A percentile compares a stretch with the other conserved stretches of the same genome.
phyloP scores from a whole-genome alignment of 345 rosid genomes.

The Atalantia buxifolia region DNA sequence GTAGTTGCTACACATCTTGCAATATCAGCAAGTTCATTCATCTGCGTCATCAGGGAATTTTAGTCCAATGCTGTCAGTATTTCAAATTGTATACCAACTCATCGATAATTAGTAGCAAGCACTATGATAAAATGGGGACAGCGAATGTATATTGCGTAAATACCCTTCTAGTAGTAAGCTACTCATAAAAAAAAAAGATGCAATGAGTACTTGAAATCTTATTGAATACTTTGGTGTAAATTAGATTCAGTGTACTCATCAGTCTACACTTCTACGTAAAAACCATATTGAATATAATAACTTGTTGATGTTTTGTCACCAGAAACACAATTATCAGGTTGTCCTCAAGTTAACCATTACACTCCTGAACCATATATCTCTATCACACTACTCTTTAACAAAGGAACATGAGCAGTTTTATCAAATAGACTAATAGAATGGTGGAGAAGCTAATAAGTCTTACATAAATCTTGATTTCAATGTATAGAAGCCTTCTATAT shows the following conservation, averaged over 20 bases:
- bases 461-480: background rate
- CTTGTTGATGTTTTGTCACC: background rate
- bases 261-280: background rate
- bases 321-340: background rate
- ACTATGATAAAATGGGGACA: background rate
- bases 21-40: constrained; percentile 96
- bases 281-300: background rate
- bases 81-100: constrained; percentile 5
- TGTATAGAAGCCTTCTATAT: background rate
- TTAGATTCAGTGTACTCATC: background rate
- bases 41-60: constrained; percentile 48
- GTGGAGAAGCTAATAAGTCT: background rate
- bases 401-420: background rate
- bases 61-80: background rate
- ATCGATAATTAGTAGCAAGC: background rate
- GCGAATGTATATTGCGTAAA: background rate
- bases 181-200: background rate
- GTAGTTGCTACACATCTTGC: constrained; percentile 89
- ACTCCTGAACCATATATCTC: background rate
- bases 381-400: background rate
- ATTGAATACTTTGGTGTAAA: background rate
- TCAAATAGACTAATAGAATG: background rate
- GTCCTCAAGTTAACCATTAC: background rate
- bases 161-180: background rate
- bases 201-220: background rate